Evolutionary conservation across 2,329 filamentous ascomycete species (phyloP).

Genomic region (Chrysosporium keratinophilum): DNA sequence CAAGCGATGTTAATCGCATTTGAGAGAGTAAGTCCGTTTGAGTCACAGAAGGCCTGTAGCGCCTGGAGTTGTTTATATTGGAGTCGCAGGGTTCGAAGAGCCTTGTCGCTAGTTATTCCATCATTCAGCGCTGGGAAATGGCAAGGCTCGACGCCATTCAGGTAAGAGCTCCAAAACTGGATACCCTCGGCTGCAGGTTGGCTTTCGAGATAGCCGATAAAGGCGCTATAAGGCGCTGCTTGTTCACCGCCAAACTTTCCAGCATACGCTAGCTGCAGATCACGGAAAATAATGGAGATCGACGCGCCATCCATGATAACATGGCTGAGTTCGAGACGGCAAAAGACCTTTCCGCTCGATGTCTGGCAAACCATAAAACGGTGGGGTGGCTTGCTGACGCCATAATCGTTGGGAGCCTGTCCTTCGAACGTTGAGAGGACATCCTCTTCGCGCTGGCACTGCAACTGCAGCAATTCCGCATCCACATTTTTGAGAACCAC

Average conservation of each 20-base stretch:
- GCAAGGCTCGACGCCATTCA: constrained; percentile 27
- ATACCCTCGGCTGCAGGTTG: constrained; percentile 23
- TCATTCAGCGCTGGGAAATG: constrained; percentile 30
- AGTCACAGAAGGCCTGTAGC: constrained; percentile 34
- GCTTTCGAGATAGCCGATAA: constrained; percentile 25
- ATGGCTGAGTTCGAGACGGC: constrained; percentile 44
- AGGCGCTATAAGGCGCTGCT: constrained; percentile 29
- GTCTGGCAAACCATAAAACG: constrained; percentile 39
- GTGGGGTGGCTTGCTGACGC: constrained; percentile 32
- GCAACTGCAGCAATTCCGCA: constrained; percentile 23
- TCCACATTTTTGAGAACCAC: constrained; percentile 27
- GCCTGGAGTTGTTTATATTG: constrained; percentile 23
- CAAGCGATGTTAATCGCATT: constrained; percentile 61
- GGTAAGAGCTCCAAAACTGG: constrained; percentile 32
- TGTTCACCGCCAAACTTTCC: constrained; percentile 30
- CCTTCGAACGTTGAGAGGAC: constrained; percentile 25
- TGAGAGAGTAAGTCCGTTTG: constrained; percentile 39
- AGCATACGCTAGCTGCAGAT: constrained; percentile 39
- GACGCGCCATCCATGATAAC: constrained; percentile 44
- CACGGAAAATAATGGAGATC: constrained; percentile 40
- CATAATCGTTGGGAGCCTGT: constrained; percentile 22
- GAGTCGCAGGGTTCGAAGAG: constrained; percentile 25
- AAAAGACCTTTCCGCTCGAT: constrained; percentile 29
- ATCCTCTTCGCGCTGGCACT: constrained; percentile 24
- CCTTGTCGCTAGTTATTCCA: constrained; percentile 19